These are phyloP conservation scores for Epichloe typhina DNA, from an alignment of 2,329 filamentous ascomycete species.

Conservation along the genomic window DNA sequence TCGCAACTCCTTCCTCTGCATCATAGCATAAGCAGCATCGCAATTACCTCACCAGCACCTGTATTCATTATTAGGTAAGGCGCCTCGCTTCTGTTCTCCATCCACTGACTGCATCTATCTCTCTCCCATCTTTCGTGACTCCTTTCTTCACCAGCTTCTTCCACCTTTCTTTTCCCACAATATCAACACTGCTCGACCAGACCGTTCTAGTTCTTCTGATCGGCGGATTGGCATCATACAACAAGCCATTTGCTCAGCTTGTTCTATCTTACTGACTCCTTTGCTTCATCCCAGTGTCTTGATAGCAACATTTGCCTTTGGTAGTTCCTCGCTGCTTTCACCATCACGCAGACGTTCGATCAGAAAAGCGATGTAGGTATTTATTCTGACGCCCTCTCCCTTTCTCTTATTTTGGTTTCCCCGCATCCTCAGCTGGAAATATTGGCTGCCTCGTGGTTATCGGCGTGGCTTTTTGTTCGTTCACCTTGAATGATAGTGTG, in stretches of 20 bases:
- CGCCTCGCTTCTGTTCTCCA: slow-evolving; percentile 6
- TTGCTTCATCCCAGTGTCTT: slow-evolving; percentile 42
- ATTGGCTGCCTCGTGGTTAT: background rate
- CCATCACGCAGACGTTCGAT: slow-evolving; percentile 14
- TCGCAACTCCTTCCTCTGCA: slow-evolving; percentile 8
- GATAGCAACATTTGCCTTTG: slow-evolving; percentile 34
- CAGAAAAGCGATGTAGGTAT: slow-evolving; percentile 16
- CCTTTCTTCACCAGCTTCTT: slow-evolving; percentile 9
- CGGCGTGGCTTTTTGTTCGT: background rate
- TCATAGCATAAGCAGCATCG: slow-evolving; percentile 11
- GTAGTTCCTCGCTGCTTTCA: slow-evolving; percentile 18
- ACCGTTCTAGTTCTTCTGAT: slow-evolving; percentile 24
- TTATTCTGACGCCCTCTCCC: background rate
- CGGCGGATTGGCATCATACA: slow-evolving; percentile 18
- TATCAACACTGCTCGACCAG: slow-evolving; percentile 29
- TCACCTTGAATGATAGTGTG: background rate
- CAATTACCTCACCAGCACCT: slow-evolving; percentile 9
- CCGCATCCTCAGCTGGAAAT: no score
- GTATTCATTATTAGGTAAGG: slow-evolving; percentile 10
- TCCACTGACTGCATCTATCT: slow-evolving; percentile 4
- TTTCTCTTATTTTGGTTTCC: background rate
- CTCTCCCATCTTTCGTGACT: slow-evolving; percentile 6
- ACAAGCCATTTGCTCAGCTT: slow-evolving; percentile 43
- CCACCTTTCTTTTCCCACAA: slow-evolving; percentile 21
- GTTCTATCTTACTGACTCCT: slow-evolving; percentile 46